A percentile compares a stretch with the other conserved stretches of the same genome.
phyloP scores from a whole-genome alignment of 257 asterid genomes.

The Nicotiana paniculata region DNA sequence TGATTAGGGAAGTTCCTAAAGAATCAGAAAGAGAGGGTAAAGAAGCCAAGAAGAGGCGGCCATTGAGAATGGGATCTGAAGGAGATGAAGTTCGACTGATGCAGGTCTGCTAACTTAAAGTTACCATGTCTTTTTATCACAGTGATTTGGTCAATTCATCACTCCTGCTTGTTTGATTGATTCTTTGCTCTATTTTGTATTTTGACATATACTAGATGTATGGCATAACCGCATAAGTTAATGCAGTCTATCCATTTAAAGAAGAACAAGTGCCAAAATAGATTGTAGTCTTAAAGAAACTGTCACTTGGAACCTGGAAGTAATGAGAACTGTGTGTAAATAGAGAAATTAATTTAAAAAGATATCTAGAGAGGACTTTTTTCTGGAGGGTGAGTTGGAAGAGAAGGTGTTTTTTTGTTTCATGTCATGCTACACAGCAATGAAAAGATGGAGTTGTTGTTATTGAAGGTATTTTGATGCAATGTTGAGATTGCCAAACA shows the following conservation, averaged over 20 bases:
- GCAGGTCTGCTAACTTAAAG: slow-evolving; percentile 52
- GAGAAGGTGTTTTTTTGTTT: no score
- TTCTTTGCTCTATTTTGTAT: background rate
- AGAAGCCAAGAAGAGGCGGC: slow-evolving; percentile 32
- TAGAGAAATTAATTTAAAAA: no score
- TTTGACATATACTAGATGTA: background rate
- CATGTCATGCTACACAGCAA: no score
- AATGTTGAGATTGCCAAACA: no score
- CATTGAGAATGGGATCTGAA: slow-evolving; percentile 73
- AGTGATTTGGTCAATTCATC: background rate
- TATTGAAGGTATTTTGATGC: no score
- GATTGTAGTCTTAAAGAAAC: background rate
- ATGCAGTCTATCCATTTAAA: background rate
- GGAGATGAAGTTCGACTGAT: slow-evolving; percentile 72
- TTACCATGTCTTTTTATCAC: background rate
- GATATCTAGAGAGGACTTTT: no score
- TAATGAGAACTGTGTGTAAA: background rate
- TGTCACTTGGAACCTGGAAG: background rate
- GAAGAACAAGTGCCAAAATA: background rate
- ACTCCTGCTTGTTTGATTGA: background rate
- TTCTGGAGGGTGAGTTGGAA: no score
- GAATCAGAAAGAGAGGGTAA: slow-evolving; percentile 34
- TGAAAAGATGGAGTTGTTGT: no score
- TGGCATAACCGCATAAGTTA: background rate
- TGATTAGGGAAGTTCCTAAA: slow-evolving; percentile 59